Base-by-base conservation (phyloP, 495 filamentous ascomycete species). In the Cairneyella variabilis region DNA sequence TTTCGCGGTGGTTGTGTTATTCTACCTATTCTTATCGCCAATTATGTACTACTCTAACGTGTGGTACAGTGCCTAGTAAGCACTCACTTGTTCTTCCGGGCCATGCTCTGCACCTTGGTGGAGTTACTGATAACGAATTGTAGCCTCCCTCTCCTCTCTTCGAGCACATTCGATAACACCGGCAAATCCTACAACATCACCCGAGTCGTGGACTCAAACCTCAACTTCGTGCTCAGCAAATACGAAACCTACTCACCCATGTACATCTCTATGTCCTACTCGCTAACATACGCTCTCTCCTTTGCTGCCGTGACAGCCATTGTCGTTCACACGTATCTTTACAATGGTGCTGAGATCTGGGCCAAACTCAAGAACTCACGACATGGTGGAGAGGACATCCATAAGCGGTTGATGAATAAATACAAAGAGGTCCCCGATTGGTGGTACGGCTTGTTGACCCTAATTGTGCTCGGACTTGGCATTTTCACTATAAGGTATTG, bases 251-350 rank as follows among this genome's bases (percentile, higher is more conserved):
- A 86, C 63, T 84, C 80, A 11, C 82, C 81, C 0, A 68, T 84
- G 17, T 86, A 80, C 53, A 65, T 86, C 11, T 83, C 77, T 65
- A 83, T 80, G 26, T 76, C 79, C 0, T 85, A 83, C 57, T 73
- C 80, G 44, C 63, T 84, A 34, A 74, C 77, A 0, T 89, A 88
- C 52, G 84, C 83, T 1, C 67, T 89, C 3, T 82, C 83, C 0
- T 89, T 89, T 60, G 84, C 85, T 8, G 79, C 84, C 26, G 77
- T 88, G 21, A 72, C 80, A 0, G 78, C 82, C 0, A 75, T 87
- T 27, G 71, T 89, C 37, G 74, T 86, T 5, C 79, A 88, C 54
- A 78, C 80, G 3, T 80, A 74, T 25, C 64, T 89, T 23, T 82
- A 18, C 21, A 25, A 47, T 8, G 44, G 27, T 34, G 27, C 30